These are phyloP conservation scores for Dactylellina parvicollis DNA, from an alignment of 2,329 filamentous ascomycete species.

Conservation along the genomic window DNA sequence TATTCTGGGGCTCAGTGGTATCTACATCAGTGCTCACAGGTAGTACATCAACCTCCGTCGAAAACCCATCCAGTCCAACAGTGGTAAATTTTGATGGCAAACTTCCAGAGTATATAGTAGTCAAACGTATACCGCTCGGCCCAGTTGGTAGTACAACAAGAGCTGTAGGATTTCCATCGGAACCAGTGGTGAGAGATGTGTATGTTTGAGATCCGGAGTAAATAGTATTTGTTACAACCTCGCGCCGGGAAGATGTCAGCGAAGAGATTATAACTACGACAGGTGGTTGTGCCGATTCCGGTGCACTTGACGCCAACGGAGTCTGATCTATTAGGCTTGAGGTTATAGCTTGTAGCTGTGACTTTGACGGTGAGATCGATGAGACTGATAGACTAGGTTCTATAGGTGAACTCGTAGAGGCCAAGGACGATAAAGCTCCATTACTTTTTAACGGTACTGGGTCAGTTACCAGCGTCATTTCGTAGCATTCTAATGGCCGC, in stretches of 20 bases:
- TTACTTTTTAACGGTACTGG: slow-evolving; percentile 1
- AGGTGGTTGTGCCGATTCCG: neutral
- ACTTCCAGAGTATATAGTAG: slow-evolving; percentile 10
- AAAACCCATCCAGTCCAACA: neutral
- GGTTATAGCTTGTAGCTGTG: no score
- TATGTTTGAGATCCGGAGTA: slow-evolving; percentile 7
- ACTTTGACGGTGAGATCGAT: no score
- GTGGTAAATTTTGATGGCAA: neutral
- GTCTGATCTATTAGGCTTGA: no score
- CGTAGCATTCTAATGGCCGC: neutral
- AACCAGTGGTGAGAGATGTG: slow-evolving; percentile 1
- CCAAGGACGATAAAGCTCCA: neutral
- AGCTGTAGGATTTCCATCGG: slow-evolving; percentile 1
- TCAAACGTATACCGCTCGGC: neutral
- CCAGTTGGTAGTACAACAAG: slow-evolving; percentile 13
- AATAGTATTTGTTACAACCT: slow-evolving; percentile 2
- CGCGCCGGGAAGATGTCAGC: neutral
- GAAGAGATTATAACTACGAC: no score
- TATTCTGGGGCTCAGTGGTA: neutral
- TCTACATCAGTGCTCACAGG: neutral
- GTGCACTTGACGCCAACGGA: neutral
- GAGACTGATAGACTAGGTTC: neutral
- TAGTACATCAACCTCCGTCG: slow-evolving; percentile 1
- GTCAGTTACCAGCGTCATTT: slow-evolving; percentile 8
- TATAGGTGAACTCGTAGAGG: neutral